These are phyloP conservation scores for Gnetum montanum DNA, from an alignment of 75 land plant genomes.

Conservation along the genomic window DNA sequence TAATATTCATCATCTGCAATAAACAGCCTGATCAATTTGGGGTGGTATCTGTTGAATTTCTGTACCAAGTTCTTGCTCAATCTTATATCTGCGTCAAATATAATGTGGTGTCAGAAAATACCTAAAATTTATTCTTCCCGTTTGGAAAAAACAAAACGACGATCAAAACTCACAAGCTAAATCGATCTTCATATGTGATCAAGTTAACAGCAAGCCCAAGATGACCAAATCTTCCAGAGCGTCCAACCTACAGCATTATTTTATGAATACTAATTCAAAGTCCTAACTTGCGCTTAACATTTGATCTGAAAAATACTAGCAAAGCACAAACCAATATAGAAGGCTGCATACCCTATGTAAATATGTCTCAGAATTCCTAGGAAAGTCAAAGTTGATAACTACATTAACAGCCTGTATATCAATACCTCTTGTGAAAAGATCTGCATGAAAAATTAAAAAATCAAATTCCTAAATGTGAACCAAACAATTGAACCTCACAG, in stretches of 20 bases:
- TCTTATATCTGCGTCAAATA: slow-evolving; percentile 21
- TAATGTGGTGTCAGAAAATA: neutral
- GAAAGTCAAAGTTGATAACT: slow-evolving; percentile 34
- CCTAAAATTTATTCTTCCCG: slow-evolving; percentile 2
- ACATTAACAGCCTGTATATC: slow-evolving; percentile 36
- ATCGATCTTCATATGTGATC: slow-evolving; percentile 30
- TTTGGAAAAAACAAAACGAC: no score
- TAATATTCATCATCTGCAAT: slow-evolving; percentile 24
- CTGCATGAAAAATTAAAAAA: slow-evolving; percentile 13
- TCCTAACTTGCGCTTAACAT: no score
- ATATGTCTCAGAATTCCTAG: slow-evolving; percentile 31
- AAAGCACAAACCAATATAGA: neutral
- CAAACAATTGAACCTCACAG: no score
- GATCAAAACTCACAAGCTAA: slow-evolving; percentile 26
- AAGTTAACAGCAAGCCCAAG: slow-evolving; percentile 32
- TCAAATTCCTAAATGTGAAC: neutral
- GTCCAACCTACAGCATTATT: slow-evolving; percentile 27
- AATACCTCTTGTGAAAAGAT: slow-evolving; percentile 30
- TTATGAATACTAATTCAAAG: no score
- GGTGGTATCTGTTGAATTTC: slow-evolving; percentile 32
- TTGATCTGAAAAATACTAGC: no score
- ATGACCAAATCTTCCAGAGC: slow-evolving; percentile 34
- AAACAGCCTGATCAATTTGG: slow-evolving; percentile 31
- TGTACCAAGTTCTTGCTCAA: slow-evolving; percentile 30
- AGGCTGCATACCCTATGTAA: slow-evolving; percentile 30